phyloP scores from a whole-genome alignment of 495 filamentous ascomycete genomes.

The Cudoniella acicularis region DNA sequence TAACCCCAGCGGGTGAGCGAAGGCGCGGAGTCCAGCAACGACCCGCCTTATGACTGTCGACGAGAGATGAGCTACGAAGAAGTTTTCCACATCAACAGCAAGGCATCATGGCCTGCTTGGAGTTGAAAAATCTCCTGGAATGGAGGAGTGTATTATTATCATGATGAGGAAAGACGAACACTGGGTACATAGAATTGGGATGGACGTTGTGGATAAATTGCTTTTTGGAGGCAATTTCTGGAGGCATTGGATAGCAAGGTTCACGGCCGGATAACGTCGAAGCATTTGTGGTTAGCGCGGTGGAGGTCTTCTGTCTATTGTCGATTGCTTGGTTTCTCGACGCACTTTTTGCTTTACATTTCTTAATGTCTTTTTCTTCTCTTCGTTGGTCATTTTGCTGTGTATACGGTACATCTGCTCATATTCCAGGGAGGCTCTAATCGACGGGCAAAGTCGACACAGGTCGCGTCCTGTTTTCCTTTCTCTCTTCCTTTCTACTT shows the following conservation, averaged over 20 bases:
- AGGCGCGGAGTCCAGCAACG: too few species aligned
- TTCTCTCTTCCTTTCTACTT: background rate
- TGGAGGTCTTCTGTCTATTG: conserved; percentile 1
- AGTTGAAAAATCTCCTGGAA: conserved; percentile 16
- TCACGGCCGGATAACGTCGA: conserved; percentile 9
- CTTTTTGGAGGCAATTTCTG: background rate
- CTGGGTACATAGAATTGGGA: conserved; percentile 13
- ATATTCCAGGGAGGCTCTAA: too few species aligned
- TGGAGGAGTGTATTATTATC: conserved; percentile 29
- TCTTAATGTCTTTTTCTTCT: background rate
- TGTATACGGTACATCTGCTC: background rate
- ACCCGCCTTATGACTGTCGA: conserved; percentile 22
- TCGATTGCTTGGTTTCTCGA: too few species aligned
- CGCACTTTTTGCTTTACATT: background rate
- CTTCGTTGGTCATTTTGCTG: background rate
- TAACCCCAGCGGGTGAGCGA: conserved; percentile 9
- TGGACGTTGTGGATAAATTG: background rate
- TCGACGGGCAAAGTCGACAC: conserved; percentile 12
- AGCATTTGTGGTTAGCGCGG: conserved; percentile 12
- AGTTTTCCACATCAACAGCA: background rate
- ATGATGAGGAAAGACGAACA: conserved; percentile 5
- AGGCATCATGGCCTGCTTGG: conserved; percentile 4
- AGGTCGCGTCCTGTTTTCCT: conserved; percentile 12
- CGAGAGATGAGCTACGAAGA: conserved; percentile 26
- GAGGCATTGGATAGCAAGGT: background rate